A percentile compares a stretch with the other conserved stretches of the same genome.
Evolutionary conservation across 2,329 filamentous ascomycete genomes (phyloP).

Genomic region (Curvularia sp.): DNA sequence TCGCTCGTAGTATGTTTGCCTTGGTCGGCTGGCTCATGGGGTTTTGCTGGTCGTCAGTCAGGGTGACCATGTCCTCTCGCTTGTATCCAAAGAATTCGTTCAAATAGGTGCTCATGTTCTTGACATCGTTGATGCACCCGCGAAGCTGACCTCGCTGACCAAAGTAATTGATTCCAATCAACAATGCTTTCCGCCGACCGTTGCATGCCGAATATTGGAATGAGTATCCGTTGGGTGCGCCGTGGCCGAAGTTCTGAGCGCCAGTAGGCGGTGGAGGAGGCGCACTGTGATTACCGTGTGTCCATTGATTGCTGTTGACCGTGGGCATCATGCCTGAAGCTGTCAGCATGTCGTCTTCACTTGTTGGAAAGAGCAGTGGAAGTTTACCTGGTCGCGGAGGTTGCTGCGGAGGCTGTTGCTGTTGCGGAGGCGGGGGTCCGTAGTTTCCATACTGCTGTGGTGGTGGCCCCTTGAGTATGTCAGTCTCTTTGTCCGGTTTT

Average conservation of each 20-base stretch:
- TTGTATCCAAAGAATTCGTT: slow-evolving; percentile 91
- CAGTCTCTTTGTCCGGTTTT: not conserved
- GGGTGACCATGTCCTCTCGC: slow-evolving; percentile 93
- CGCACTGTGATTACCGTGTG: slow-evolving; percentile 62
- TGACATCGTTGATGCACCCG: slow-evolving; percentile 96
- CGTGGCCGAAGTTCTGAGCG: slow-evolving; percentile 65
- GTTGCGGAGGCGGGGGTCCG: slow-evolving; percentile 30
- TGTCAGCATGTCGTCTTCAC: slow-evolving; percentile 33
- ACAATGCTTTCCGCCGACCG: slow-evolving; percentile 82
- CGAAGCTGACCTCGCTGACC: slow-evolving; percentile 87
- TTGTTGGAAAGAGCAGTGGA: not conserved
- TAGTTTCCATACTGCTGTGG: slow-evolving; percentile 5
- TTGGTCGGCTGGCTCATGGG: slow-evolving; percentile 97
- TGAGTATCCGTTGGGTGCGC: slow-evolving; percentile 78
- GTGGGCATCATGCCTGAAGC: slow-evolving; percentile 61
- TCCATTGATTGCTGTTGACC: slow-evolving; percentile 46
- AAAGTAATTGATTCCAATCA: slow-evolving; percentile 98
- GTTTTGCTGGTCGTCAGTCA: slow-evolving; percentile 96
- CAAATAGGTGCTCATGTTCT: slow-evolving; percentile 93
- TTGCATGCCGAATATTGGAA: slow-evolving; percentile 95
- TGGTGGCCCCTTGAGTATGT: slow-evolving; percentile 8
- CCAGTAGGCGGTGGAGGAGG: slow-evolving; percentile 70
- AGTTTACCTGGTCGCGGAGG: slow-evolving; percentile 31
- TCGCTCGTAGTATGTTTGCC: slow-evolving; percentile 90
- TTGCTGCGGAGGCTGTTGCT: slow-evolving; percentile 33